These are phyloP conservation scores for Anthracocystis walkeri DNA, from an alignment of 1,284 basidiomycete species.

Conservation along the genomic window DNA sequence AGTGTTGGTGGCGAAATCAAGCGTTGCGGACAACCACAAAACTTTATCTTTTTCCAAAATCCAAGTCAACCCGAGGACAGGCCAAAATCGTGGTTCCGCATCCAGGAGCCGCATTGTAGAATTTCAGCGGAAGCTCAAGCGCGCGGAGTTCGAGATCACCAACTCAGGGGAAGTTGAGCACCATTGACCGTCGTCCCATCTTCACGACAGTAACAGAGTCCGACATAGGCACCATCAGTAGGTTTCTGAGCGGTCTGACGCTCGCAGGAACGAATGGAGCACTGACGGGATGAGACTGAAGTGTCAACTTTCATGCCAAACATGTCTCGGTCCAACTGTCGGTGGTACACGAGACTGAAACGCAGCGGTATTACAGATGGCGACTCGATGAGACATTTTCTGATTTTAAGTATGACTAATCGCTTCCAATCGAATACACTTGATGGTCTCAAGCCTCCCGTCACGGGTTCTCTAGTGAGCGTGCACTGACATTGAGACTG, in stretches of 20 bases:
- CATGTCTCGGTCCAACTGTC: constrained; percentile 1
- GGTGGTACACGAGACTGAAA: constrained; percentile 9
- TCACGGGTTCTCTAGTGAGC: not conserved
- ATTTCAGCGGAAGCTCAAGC: no score
- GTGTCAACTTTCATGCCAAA: not conserved
- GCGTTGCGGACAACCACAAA: not conserved
- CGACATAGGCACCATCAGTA: no score
- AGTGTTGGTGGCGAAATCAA: not conserved
- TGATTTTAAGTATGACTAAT: no score
- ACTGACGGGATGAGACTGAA: not conserved
- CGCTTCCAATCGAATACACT: not conserved
- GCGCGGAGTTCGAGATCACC: no score
- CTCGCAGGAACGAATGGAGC: no score
- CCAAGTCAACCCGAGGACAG: not conserved
- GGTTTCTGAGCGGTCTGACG: no score
- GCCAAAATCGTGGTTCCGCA: not conserved
- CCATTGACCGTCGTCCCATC: no score
- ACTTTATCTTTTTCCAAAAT: not conserved
- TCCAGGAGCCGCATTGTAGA: no score
- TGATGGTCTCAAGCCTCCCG: not conserved
- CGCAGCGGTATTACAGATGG: constrained; percentile 1
- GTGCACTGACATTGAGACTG: no score
- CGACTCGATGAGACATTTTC: constrained; percentile 9
- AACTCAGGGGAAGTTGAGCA: no score
- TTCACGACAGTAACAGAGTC: no score